Evolutionary conservation across 257 asterid species (phyloP).

Genomic region (Forsythia viridissima): DNA sequence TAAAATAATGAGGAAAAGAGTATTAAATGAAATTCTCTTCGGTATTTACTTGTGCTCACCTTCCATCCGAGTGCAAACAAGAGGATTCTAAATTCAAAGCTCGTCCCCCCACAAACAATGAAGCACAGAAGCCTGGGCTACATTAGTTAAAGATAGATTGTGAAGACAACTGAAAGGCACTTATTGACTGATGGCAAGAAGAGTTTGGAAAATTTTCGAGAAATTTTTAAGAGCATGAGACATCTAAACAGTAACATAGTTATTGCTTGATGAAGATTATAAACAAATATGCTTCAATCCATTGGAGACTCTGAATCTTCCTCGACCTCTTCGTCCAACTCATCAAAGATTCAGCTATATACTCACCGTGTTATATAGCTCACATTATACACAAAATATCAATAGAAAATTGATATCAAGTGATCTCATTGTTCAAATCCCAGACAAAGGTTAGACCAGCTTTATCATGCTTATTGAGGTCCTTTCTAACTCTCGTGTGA

Average conservation of each 20-base stretch:
- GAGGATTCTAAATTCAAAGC: no score
- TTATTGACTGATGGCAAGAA: neutral
- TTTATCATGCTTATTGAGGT: neutral
- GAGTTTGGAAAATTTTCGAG: no score
- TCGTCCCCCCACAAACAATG: neutral
- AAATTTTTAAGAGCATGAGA: no score
- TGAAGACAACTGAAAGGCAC: neutral
- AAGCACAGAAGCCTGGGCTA: neutral
- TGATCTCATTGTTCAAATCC: neutral
- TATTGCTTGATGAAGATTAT: neutral
- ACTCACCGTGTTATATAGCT: no score
- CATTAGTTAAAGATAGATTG: neutral
- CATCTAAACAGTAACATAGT: neutral
- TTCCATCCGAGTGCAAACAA: neutral
- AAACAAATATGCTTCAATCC: neutral
- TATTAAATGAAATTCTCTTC: neutral
- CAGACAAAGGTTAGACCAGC: neutral
- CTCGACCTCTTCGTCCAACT: neutral
- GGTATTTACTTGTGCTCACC: neutral
- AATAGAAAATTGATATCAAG: neutral
- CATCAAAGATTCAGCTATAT: no score
- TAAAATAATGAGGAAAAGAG: neutral
- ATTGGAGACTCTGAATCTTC: neutral
- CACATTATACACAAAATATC: no score
- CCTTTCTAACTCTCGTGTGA: neutral